Evolutionary conservation across 202 grass and related monocot genomes (phyloP), one percentile per base, ranked within the genome.

Genomic region (Schoenoplectus triqueter): DNA sequence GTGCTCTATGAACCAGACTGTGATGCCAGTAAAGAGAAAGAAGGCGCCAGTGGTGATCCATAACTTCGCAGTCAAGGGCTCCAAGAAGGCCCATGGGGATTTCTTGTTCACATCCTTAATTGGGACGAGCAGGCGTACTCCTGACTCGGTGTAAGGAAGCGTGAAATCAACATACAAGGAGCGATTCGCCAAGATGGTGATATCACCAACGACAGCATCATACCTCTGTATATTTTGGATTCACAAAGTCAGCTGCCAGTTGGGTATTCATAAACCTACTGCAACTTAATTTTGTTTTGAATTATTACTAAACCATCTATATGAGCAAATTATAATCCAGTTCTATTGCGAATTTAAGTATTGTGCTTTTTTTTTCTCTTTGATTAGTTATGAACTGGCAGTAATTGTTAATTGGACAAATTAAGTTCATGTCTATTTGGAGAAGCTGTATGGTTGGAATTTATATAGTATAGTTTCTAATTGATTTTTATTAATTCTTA

Each of bases 81-180:
- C 31, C 31, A 31, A 31, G 31, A 31, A 31, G 31, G 31, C 31
- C 31, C 31, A 31, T 31, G 31, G 31, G 31, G 31, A 31, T 31
- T 31, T 31, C 31, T 31, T 31, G 31, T 31, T 31, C 31, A 31
- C 31, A 31, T 31, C 31, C 31, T 31, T 31, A 31, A 31, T 31
- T 31, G 31, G 31, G 31, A 31, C 31, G 31, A 31, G 31, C 31
- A 31, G 31, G 31, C 31, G 31, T 31, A 31, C 31, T 31, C 31
- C 31, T 31, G 31, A 31, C 31, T 31, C 31, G 31, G 31, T 31
- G 31, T 31, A 31, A 51, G 94, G 94, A 84, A 94, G 87, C 68
- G 89, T 97, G 79, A 94, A 97, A 80, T 97, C 94, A 48, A 77
- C 92, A 86, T 94, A 90, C 41, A 69, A 63, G 19, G 94, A 97